Evolutionary conservation across 1,284 basidiomycete genomes (phyloP).

Genomic region (Chondrostereum purpureum): DNA sequence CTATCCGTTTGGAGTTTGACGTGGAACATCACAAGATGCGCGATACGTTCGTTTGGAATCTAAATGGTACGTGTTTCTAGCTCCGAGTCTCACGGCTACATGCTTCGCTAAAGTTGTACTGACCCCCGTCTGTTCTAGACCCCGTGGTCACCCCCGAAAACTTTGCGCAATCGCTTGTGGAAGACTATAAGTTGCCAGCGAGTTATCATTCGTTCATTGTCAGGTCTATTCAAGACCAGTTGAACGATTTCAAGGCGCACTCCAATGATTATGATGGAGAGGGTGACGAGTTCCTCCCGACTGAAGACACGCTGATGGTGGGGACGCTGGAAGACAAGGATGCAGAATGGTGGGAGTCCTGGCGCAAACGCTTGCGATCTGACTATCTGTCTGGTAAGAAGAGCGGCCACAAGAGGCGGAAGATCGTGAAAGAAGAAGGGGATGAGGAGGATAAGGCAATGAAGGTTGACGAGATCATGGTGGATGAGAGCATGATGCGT

Average conservation of each 20-base stretch:
- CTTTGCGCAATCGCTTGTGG: slow-evolving; percentile 87
- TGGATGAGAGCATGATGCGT: slow-evolving; percentile 51
- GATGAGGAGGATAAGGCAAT: slow-evolving; percentile 34
- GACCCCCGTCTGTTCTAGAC: slow-evolving; percentile 63
- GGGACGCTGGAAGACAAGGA: slow-evolving; percentile 49
- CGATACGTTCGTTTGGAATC: slow-evolving; percentile 97
- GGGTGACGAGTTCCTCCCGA: slow-evolving; percentile 24
- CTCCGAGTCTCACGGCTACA: slow-evolving; percentile 5
- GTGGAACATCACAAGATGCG: slow-evolving; percentile 87
- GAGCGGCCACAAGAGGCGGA: slow-evolving; percentile 24
- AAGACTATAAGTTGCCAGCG: slow-evolving; percentile 80
- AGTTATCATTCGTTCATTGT: slow-evolving; percentile 74
- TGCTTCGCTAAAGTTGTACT: slow-evolving; percentile 2
- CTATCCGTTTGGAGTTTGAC: slow-evolving; percentile 92
- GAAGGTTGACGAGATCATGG: slow-evolving; percentile 43
- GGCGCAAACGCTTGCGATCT: slow-evolving; percentile 50
- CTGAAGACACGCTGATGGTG: slow-evolving; percentile 25
- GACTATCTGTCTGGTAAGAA: slow-evolving; percentile 25
- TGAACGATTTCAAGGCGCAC: slow-evolving; percentile 74
- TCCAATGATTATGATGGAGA: slow-evolving; percentile 41
- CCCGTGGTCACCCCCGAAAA: slow-evolving; percentile 82
- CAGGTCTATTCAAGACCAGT: slow-evolving; percentile 82
- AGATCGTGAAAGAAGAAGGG: slow-evolving; percentile 23
- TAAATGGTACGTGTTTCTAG: slow-evolving; percentile 60
- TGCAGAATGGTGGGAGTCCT: slow-evolving; percentile 63